Base-by-base conservation (phyloP, 331 rosid species). In the Malus hybrid region DNA sequence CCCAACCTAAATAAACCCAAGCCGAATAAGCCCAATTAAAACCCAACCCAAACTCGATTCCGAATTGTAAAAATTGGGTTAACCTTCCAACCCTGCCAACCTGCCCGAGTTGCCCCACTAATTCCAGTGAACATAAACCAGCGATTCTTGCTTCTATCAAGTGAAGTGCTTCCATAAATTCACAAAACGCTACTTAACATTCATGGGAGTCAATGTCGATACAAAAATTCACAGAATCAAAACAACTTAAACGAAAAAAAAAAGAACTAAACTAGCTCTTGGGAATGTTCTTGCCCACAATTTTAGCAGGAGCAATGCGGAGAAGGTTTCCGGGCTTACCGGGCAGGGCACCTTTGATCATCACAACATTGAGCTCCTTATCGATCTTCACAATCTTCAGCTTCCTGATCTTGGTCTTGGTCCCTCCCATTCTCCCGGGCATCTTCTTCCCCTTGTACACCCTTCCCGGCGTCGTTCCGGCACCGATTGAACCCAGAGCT, bases 401-500 rank as follows among this genome's bases (percentile, higher is more conserved):
- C 88, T 92, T 94, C 76, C 97, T 85, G 22, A 88, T 92, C 91
- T 94, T 94, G 3, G 75, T 87, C 68, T 88, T 94, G 50, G 91
- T 88, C 80, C 99, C 99, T 75, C 97, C 99, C 99, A 94, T 94
- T 82, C 97, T 82, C 12, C 99, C 97, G 33, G 99, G 99, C 99
- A 94, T 94, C 90, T 94, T 94, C 88, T 94, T 94, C 50, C 99
- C 99, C 66, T 81, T 81, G 80, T 90, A 92, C 3, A 94, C 99
- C 7, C 91, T 87, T 0, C 99, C 99, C 0, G 97, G 99, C 1
- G 99, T 94, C 0, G 99, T 92, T 75, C 99, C 99, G 2, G 96
- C 99, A 57, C 99, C 99, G 26, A 94, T 94, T 1, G 99, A 94
- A 53, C 97, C 99, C 2, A 92, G 75, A 36, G 90, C 93, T 63